A percentile compares a stretch with the other conserved stretches of the same genome.
Conservation (phyloP, 257 asterid genomes). For the Thymus mandschuricus region DNA sequence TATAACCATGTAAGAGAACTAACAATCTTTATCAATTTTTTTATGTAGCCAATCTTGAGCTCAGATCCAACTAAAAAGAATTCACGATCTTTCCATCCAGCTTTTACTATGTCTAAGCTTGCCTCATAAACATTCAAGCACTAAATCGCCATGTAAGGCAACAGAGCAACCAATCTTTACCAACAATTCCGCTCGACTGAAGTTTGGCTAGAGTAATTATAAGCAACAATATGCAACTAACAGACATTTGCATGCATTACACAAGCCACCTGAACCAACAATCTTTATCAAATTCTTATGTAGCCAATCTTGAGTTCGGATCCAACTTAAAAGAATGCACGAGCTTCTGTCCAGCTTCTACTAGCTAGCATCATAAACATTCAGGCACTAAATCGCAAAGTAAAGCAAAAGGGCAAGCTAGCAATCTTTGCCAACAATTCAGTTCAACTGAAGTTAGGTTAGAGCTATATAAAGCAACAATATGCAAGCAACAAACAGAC, state of each 20-base stretch:
- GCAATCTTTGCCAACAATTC: conserved; percentile 5
- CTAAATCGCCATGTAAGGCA: background rate
- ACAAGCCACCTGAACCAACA: background rate
- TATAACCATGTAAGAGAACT: background rate
- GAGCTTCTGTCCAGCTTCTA: background rate
- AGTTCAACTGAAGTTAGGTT: conserved; percentile 15
- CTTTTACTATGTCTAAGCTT: background rate
- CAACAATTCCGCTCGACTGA: conserved; percentile 16
- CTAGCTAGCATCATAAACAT: background rate
- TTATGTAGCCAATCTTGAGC: background rate
- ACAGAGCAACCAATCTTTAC: background rate
- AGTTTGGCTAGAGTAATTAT: conserved; percentile 7
- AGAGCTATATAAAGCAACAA: conserved; percentile 2
- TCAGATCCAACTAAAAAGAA: background rate
- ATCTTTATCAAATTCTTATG: background rate
- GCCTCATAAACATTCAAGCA: background rate
- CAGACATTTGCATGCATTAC: background rate
- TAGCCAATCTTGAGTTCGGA: no score
- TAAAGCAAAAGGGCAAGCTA: background rate
- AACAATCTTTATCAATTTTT: background rate
- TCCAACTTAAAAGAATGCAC: background rate
- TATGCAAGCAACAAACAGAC: background rate
- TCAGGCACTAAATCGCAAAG: background rate
- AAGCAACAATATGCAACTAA: background rate
- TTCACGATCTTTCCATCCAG: background rate